Conservation (phyloP, 2,329 filamentous ascomycete genomes). For the Ramularia endophylla region DNA sequence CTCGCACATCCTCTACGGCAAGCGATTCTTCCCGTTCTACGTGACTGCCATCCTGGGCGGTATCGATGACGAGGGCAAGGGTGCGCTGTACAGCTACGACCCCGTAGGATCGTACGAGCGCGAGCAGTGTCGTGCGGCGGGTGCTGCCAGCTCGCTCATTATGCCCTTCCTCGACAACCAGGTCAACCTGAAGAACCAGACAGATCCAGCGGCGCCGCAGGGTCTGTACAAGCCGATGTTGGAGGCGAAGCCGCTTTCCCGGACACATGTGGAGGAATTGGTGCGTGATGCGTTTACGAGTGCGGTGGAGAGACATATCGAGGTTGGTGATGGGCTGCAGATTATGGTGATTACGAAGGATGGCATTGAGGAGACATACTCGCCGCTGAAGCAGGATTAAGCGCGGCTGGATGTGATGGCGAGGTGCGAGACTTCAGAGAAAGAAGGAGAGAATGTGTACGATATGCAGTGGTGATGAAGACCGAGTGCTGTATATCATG, state of each 20-base stretch:
- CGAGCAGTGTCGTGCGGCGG: conserved; percentile 90
- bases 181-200: conserved; percentile 99
- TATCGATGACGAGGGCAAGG: conserved; percentile 88
- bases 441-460: no score
- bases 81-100: conserved; percentile 95
- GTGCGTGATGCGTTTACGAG: conserved; percentile 98
- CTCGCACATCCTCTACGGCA: conserved; percentile 91
- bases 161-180: conserved; percentile 99
- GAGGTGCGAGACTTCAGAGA: no score
- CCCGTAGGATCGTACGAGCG: conserved; percentile 97
- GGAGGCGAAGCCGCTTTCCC: conserved; percentile 61
- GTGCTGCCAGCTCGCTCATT: conserved; percentile 79
- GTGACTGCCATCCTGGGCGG: conserved; percentile 90
- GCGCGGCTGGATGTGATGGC: not conserved
- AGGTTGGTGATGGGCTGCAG: conserved; percentile 94
- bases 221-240: conserved; percentile 75
- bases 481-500: no score
- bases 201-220: conserved; percentile 75
- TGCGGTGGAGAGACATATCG: conserved; percentile 96
- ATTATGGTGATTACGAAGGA: conserved; percentile 87
- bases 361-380: conserved; percentile 79
- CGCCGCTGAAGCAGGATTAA: conserved; percentile 83
- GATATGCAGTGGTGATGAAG: no score
- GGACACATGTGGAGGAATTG: conserved; percentile 71
- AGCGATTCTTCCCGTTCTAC: conserved; percentile 99